These are phyloP conservation scores for Chrysosporium queenslandicum DNA, from an alignment of 2,329 filamentous ascomycete species.

Conservation along the genomic window DNA sequence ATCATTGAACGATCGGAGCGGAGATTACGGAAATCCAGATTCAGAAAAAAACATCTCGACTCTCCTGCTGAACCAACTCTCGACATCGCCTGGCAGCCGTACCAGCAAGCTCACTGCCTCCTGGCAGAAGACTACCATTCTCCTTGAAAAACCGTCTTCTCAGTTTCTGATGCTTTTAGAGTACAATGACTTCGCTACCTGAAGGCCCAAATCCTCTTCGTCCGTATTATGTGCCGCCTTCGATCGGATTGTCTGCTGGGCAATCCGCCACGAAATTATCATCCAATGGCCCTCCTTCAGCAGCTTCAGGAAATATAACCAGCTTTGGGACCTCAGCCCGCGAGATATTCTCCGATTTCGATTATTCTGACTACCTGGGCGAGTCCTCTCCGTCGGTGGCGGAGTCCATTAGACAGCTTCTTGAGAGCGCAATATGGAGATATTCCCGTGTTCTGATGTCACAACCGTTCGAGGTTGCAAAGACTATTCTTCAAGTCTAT, in stretches of 20 bases:
- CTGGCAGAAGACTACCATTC: neutral
- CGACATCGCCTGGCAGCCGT: neutral
- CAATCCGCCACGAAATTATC: constrained; percentile 28
- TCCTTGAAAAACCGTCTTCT: neutral
- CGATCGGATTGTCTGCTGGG: constrained; percentile 50
- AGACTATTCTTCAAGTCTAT: constrained; percentile 77
- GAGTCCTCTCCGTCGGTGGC: constrained; percentile 66
- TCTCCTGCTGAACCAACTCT: no score
- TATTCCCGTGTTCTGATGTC: constrained; percentile 82
- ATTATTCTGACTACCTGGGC: constrained; percentile 78
- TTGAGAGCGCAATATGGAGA: constrained; percentile 83
- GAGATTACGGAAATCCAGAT: neutral
- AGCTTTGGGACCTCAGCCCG: constrained; percentile 57
- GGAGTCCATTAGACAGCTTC: constrained; percentile 61
- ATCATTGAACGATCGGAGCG: constrained; percentile 2
- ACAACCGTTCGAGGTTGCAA: constrained; percentile 95
- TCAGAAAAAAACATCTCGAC: constrained; percentile 8
- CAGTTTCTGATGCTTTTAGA: neutral
- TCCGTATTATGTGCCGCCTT: constrained; percentile 55
- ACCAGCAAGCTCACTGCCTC: neutral
- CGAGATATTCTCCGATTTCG: constrained; percentile 78
- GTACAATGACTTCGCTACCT: constrained; percentile 38
- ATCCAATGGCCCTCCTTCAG: constrained; percentile 24
- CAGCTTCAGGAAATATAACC: constrained; percentile 37
- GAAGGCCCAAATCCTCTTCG: constrained; percentile 50